phyloP scores from a whole-genome alignment of 2,329 filamentous ascomycete genomes.

The Clathrospora elynae region DNA sequence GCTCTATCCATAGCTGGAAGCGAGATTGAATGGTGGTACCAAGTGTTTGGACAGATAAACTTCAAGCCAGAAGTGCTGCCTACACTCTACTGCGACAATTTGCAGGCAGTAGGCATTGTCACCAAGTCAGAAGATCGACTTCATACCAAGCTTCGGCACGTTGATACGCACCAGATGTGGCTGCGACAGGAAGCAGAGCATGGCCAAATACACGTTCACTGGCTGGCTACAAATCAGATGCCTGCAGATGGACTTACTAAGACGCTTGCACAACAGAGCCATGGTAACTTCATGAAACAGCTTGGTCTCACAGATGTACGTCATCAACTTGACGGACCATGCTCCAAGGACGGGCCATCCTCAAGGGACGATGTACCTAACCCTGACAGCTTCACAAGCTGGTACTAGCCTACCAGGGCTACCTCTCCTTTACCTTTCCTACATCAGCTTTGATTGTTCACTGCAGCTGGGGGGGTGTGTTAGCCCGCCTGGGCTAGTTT shows the following conservation, averaged over 20 bases:
- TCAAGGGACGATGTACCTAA: too few species aligned
- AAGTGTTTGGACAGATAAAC: slow-evolving; percentile 18
- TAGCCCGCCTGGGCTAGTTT: too few species aligned
- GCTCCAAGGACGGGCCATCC: too few species aligned
- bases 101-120: slow-evolving; percentile 10
- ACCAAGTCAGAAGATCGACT: slow-evolving; percentile 4
- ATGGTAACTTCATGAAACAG: slow-evolving; percentile 6
- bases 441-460: slow-evolving; percentile 4
- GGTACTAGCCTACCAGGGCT: too few species aligned
- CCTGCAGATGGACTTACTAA: slow-evolving; percentile 13
- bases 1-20: slow-evolving; percentile 8
- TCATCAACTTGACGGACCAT: not conserved
- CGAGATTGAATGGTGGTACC: slow-evolving; percentile 12
- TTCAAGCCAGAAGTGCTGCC: slow-evolving; percentile 8
- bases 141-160: slow-evolving; percentile 17
- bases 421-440: not conserved
- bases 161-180: slow-evolving; percentile 16
- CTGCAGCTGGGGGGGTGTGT: slow-evolving; percentile 10
- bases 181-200: slow-evolving; percentile 12
- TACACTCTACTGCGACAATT: slow-evolving; percentile 16
- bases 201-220: slow-evolving; percentile 3
- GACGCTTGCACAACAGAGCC: slow-evolving; percentile 3
- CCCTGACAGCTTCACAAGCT: too few species aligned
- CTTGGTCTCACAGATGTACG: slow-evolving; percentile 4
- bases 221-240: slow-evolving; percentile 8